These are phyloP conservation scores for Oxytropis ochrocephala DNA, from an alignment of 306 rosid species.

Conservation along the genomic window DNA sequence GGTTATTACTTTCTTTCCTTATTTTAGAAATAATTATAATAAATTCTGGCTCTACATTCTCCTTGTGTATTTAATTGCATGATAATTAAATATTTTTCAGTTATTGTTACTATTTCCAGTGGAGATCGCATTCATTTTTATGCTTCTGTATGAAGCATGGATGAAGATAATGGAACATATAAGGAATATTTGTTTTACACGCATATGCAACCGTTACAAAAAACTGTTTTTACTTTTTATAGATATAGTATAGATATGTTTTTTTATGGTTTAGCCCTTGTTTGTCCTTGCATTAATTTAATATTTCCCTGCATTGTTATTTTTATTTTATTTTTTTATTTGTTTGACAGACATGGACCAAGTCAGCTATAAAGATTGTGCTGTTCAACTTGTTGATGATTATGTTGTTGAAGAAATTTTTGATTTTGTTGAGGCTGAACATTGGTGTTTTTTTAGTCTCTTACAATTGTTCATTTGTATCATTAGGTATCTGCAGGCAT, in stretches of 20 bases:
- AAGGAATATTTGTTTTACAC: neutral
- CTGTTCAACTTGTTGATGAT: neutral
- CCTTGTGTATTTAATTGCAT: neutral
- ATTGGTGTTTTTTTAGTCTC: slow-evolving; percentile 5
- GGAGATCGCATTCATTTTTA: neutral
- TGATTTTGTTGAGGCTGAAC: neutral
- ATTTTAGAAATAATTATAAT: neutral
- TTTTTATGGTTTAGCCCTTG: neutral
- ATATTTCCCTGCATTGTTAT: neutral
- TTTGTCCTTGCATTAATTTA: neutral
- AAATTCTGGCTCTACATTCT: neutral
- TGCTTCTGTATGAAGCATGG: neutral
- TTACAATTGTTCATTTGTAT: slow-evolving; percentile 14
- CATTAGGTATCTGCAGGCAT: slow-evolving; percentile 71
- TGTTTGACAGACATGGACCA: neutral
- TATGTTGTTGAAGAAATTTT: neutral
- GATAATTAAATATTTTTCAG: neutral
- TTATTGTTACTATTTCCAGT: neutral
- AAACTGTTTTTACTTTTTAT: neutral
- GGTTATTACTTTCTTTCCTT: slow-evolving; percentile 36
- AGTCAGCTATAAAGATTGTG: neutral
- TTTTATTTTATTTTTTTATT: neutral
- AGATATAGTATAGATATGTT: neutral
- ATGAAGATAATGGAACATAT: neutral
- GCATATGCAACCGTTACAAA: neutral